Percentiles rank a stretch among this genome's conserved stretches.
Evolutionary conservation across 208 protist genomes (phyloP).

Genomic region (Crithidia expoeki): DNA sequence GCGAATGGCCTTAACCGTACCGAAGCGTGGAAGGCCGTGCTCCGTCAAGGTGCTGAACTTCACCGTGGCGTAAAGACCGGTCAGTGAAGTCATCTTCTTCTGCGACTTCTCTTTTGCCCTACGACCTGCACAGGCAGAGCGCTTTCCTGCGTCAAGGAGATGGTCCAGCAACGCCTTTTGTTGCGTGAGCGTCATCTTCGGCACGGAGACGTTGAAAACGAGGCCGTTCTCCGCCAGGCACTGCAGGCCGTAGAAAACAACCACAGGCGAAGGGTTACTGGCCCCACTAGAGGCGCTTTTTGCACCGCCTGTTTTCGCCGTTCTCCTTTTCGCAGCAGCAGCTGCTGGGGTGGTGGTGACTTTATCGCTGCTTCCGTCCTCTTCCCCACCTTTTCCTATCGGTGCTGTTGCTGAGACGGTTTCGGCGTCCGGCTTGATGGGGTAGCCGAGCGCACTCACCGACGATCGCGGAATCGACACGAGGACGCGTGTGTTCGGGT

Average conservation of each 20-base stretch:
- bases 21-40: slow-evolving; percentile 86
- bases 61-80: slow-evolving; percentile 85
- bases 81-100: slow-evolving; percentile 45
- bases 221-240: slow-evolving; percentile 80
- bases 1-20: slow-evolving; percentile 83
- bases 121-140: background rate
- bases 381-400: slow-evolving; percentile 2
- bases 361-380: background rate
- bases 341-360: no score
- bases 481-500: slow-evolving; percentile 64
- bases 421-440: slow-evolving; percentile 33
- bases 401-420: background rate
- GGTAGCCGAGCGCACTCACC: slow-evolving; percentile 29
- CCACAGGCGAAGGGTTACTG: slow-evolving; percentile 8
- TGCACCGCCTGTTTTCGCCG: background rate
- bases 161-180: slow-evolving; percentile 73
- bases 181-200: slow-evolving; percentile 57
- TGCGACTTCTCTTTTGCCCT: background rate
- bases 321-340: background rate
- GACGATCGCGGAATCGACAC: slow-evolving; percentile 46
- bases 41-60: slow-evolving; percentile 83
- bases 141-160: slow-evolving; percentile 38
- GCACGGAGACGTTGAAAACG: slow-evolving; percentile 81
- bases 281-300: background rate
- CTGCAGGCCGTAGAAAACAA: slow-evolving; percentile 84